Percentiles rank a stretch among this genome's conserved stretches.
Evolutionary conservation across 345 rosid genomes (phyloP).

Genomic region (Euclidium syriacum): DNA sequence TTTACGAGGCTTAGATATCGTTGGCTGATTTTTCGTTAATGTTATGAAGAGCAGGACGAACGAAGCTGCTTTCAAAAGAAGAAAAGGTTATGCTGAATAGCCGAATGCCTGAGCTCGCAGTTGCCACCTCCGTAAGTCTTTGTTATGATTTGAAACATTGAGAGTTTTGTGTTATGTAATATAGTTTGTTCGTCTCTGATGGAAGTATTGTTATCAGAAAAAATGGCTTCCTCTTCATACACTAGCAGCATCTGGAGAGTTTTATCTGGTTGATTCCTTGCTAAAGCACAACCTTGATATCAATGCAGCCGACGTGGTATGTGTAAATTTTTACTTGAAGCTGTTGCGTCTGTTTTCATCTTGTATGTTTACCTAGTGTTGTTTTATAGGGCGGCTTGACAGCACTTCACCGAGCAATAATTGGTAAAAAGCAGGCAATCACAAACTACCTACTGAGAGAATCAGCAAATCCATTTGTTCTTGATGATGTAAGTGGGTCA

Average conservation of each 20-base stretch:
- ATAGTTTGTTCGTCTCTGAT: not conserved
- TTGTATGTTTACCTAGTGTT: not conserved
- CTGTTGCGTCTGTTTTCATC: not conserved
- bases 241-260: slow-evolving; percentile 88
- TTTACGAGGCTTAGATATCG: not conserved
- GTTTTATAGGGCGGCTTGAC: slow-evolving; percentile 65
- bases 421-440: slow-evolving; percentile 79
- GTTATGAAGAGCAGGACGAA: slow-evolving; percentile 38
- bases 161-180: not conserved
- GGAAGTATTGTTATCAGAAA: slow-evolving; percentile 28
- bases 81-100: slow-evolving; percentile 72
- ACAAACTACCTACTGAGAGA: slow-evolving; percentile 79
- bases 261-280: slow-evolving; percentile 63
- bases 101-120: slow-evolving; percentile 60
- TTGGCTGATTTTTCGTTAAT: slow-evolving; percentile 11
- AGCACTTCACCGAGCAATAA: slow-evolving; percentile 82
- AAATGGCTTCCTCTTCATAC: slow-evolving; percentile 90
- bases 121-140: slow-evolving; percentile 74
- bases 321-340: not conserved
- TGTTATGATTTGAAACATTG: not conserved
- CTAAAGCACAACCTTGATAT: slow-evolving; percentile 78
- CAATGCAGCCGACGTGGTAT: slow-evolving; percentile 71
- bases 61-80: slow-evolving; percentile 70
- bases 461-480: slow-evolving; percentile 82
- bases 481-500: slow-evolving; percentile 50